Evolutionary conservation across 2,329 filamentous ascomycete genomes (phyloP), one percentile per base, ranked within the genome.

Genomic region (Scleromitrula shiraiana): DNA sequence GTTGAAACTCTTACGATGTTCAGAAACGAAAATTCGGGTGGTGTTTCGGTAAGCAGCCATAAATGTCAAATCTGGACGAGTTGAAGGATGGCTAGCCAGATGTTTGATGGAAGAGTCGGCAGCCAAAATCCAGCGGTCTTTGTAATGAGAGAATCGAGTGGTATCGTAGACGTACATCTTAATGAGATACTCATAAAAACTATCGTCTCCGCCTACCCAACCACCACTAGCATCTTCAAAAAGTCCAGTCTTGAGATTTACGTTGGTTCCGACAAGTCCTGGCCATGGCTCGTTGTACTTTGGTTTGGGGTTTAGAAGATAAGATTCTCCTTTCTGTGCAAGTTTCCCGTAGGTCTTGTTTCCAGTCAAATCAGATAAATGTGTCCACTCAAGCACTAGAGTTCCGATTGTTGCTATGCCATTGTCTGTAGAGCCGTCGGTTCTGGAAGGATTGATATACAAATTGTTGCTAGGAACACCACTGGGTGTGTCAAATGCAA

Each of bases 151-250:
- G 59, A 85, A 94, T 3, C 78, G 73, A 5, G 64, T 57, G 0
- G 78, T 72, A 61, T 91, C 83, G 64, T 94, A 94, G 46, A 91
- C 66, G 59, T 82, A 94, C 85, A 93, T 91, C 71, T 95, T 95
- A 65, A 95, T 83, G 26, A 95, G 76, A 60, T 94, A 94, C 67
- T 94, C 88, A 68, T 94, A 95, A 68, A 83, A 94, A 36, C 81
- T 87, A 64, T 94, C 88, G 24, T 76, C 77, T 6, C 85, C 83
- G 42, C 83, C 87, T 32, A 78, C 76, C 88, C 88, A 95, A 37
- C 85, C 84, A 43, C 89, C 88, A 2, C 56, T 60, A 20, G 75
- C 75, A 60, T 91, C 78, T 12, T 76, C 56, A 56, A 94, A 91
- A 7, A 70, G 59, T 17, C 88, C 88, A 3, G 76, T 80, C 1